phyloP scores from a whole-genome alignment of 2,329 filamentous ascomycete genomes.

The Paramyrothecium roridum region DNA sequence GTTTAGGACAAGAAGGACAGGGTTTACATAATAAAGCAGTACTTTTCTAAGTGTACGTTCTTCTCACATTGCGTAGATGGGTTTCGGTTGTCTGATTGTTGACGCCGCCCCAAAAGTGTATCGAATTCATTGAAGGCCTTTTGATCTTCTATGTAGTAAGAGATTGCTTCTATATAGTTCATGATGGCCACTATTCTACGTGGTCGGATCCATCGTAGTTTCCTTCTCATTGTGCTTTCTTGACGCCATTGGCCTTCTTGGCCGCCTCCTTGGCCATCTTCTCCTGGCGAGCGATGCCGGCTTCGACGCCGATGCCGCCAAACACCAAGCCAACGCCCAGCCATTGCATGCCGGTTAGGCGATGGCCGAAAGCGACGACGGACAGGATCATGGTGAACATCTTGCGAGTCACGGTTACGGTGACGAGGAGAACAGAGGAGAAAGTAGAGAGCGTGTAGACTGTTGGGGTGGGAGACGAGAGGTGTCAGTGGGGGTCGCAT shows the following conservation, averaged over 20 bases:
- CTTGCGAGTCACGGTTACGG: slow-evolving; percentile 95
- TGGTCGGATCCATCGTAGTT: neutral
- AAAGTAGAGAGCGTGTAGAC: slow-evolving; percentile 92
- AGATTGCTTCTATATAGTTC: neutral
- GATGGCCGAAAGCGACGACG: slow-evolving; percentile 91
- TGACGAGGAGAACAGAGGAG: slow-evolving; percentile 87
- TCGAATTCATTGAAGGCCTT: too few relatives aligned
- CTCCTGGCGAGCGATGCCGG: slow-evolving; percentile 73
- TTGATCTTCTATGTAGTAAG: too few relatives aligned
- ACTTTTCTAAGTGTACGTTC: too few relatives aligned
- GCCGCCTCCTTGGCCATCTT: slow-evolving; percentile 76
- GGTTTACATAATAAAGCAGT: too few relatives aligned
- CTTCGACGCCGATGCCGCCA: slow-evolving; percentile 91
- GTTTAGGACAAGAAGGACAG: too few relatives aligned
- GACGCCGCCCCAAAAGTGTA: too few relatives aligned
- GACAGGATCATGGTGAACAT: slow-evolving; percentile 99
- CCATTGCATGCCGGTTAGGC: slow-evolving; percentile 86
- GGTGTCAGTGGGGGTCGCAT: neutral
- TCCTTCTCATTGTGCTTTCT: slow-evolving; percentile 25
- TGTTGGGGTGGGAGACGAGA: slow-evolving; percentile 20
- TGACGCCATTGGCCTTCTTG: slow-evolving; percentile 37
- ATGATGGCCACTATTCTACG: too few relatives aligned
- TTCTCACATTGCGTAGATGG: too few relatives aligned
- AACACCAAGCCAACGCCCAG: slow-evolving; percentile 90
- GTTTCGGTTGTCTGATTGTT: too few relatives aligned